Evolutionary conservation across 805 yeast species (phyloP).

Genomic region (Saccharomycopsis selenospora): DNA sequence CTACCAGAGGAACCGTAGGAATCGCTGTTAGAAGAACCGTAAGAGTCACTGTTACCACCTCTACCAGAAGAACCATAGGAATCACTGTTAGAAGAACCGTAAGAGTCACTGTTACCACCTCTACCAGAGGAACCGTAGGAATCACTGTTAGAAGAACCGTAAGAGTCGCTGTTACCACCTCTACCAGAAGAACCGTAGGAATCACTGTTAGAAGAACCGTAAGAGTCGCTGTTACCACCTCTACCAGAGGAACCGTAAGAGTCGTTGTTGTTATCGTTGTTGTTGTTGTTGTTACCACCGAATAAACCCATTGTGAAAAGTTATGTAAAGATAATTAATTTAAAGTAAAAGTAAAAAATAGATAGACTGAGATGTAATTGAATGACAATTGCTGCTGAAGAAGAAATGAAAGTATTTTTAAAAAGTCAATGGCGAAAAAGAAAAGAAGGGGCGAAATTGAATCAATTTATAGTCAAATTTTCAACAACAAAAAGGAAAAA

Average conservation of each 20-base stretch:
- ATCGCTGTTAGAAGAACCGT: constrained; percentile 23
- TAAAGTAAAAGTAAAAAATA: too few relatives aligned
- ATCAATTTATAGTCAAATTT: background rate
- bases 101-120: constrained; percentile 25
- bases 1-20: constrained; percentile 25
- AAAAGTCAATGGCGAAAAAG: background rate
- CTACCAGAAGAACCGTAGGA: constrained; percentile 30
- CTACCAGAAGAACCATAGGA: constrained; percentile 19
- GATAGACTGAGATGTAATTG: too few relatives aligned
- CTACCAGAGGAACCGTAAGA: constrained; percentile 26
- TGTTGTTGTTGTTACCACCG: constrained; percentile 27
- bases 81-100: constrained; percentile 24
- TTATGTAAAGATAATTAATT: too few relatives aligned
- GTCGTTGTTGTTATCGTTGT: constrained; percentile 23
- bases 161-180: constrained; percentile 30
- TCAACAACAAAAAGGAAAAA: background rate
- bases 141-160: constrained; percentile 28
- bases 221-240: constrained; percentile 22
- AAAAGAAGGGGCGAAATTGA: background rate
- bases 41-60: constrained; percentile 24
- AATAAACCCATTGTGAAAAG: constrained; percentile 16
- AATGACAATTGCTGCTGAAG: too few relatives aligned
- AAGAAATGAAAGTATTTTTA: constrained; percentile 1
- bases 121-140: constrained; percentile 14
- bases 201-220: constrained; percentile 24